Evolutionary conservation across 768 basidiomycete genomes (phyloP), one percentile per base, ranked within the genome.

Genomic region (Mycena kentingensis): DNA sequence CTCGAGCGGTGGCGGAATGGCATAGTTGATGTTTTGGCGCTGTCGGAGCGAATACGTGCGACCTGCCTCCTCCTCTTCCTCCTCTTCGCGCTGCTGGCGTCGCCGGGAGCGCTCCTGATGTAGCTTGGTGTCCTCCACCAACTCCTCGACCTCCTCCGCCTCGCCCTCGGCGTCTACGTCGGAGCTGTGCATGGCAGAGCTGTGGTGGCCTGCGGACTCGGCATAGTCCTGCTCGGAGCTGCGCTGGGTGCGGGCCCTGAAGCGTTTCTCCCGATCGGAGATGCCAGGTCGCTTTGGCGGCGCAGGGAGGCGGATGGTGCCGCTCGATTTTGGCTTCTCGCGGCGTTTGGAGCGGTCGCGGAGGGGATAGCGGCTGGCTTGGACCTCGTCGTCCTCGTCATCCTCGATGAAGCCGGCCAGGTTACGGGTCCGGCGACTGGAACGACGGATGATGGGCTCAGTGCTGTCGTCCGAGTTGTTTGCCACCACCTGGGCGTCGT

Each of bases 1-100:
- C 44, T 93, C 90, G 15, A 93, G 71, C 1, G 90, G 87, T 0
- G 90, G 90, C 1, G 87, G 88, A 19, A 91, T 87, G 12, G 85
- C 85, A 51, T 93, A 93, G 63, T 92, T 90, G 60, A 93, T 83
- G 54, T 79, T 77, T 38, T 74, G 73, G 45, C 90, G 74, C 61
- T 84, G 81, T 18, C 90, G 75, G 31, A 93, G 73, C 0, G 82
- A 63, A 60, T 93, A 93, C 15, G 82, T 81, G 38, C 74, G 77
- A 8, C 80, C 81, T 49, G 83, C 81, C 21, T 65, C 75, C 35
- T 81, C 80, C 6, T 75, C 64, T 22, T 67, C 70, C 8, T 57
- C 53, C 25, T 67, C 67, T 18, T 61, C 64, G 13, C 70, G 77
- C 26, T 76, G 78, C 6, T 70, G 29, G 37, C 53, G 7, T 18